Conservation (phyloP, 495 filamentous ascomycete species). For the Aspergillus haitiensis region DNA sequence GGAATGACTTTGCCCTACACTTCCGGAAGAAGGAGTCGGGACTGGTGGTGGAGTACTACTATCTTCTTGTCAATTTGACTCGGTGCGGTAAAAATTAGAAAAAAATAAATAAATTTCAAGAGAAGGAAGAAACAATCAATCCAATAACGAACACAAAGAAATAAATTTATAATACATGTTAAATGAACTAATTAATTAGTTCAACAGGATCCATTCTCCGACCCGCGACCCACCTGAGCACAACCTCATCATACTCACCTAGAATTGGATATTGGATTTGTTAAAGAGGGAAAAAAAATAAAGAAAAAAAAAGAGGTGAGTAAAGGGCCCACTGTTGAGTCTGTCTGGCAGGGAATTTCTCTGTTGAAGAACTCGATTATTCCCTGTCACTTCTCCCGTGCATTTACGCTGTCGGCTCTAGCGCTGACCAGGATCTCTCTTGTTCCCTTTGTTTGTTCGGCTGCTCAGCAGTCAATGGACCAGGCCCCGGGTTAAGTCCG, state of each 20-base stretch:
- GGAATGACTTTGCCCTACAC: too few species aligned
- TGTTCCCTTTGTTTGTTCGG: slow-evolving; percentile 3
- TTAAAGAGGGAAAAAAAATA: too few species aligned
- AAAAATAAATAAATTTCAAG: too few species aligned
- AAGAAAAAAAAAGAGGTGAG: neutral
- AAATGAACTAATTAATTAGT: neutral
- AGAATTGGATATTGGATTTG: too few species aligned
- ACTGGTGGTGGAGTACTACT: neutral
- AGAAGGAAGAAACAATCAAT: too few species aligned
- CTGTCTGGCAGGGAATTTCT: neutral
- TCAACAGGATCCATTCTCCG: neutral
- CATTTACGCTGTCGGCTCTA: slow-evolving; percentile 21
- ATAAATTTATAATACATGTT: neutral
- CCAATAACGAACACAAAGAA: neutral
- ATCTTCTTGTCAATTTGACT: neutral
- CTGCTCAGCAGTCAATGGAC: neutral
- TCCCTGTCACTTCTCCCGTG: neutral
- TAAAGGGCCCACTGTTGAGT: neutral
- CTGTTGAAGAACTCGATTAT: slow-evolving; percentile 4
- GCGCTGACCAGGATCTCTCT: slow-evolving; percentile 13
- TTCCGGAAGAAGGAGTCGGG: too few species aligned
- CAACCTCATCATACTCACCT: neutral
- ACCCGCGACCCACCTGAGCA: neutral
- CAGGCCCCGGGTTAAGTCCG: neutral
- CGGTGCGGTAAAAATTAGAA: too few species aligned